Evolutionary conservation across 1,284 basidiomycete species (phyloP).

Genomic region (Laetiporus sulphureus): DNA sequence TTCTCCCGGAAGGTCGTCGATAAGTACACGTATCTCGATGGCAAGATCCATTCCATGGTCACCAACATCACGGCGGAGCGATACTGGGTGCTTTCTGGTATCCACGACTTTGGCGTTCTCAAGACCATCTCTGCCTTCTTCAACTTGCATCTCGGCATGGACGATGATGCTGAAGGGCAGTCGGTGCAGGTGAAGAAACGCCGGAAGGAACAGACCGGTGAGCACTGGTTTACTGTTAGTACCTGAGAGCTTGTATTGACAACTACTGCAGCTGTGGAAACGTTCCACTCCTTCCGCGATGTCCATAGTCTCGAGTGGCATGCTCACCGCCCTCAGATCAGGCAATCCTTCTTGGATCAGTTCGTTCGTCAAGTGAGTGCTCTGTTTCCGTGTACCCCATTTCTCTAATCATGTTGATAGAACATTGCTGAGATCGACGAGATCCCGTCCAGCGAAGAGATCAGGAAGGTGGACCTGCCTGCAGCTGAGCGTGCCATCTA

Average conservation of each 20-base stretch:
- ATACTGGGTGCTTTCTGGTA: constrained; percentile 93
- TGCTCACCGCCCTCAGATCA: constrained; percentile 75
- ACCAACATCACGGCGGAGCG: constrained; percentile 74
- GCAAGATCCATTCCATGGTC: constrained; percentile 73
- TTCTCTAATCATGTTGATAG: constrained; percentile 31
- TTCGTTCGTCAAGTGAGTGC: constrained; percentile 76
- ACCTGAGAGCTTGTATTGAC: constrained; percentile 6
- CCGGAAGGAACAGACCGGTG: constrained; percentile 78
- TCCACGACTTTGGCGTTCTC: constrained; percentile 85
- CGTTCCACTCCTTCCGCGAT: constrained; percentile 95
- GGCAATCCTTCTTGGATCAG: constrained; percentile 77
- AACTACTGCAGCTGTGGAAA: constrained; percentile 67
- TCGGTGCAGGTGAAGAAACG: constrained; percentile 74
- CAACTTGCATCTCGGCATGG: constrained; percentile 81
- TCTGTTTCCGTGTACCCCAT: background rate
- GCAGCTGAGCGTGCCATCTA: constrained; percentile 95
- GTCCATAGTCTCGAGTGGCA: constrained; percentile 92
- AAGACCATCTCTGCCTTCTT: constrained; percentile 89
- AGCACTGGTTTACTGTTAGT: constrained; percentile 13
- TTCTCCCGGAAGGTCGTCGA: constrained; percentile 87
- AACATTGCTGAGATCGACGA: constrained; percentile 97
- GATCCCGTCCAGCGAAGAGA: constrained; percentile 72
- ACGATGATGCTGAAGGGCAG: constrained; percentile 83
- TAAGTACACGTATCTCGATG: constrained; percentile 92
- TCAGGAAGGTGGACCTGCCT: constrained; percentile 70